Percentiles rank a stretch among this genome's conserved stretches.
phyloP scores from a whole-genome alignment of 345 rosid genomes.

The Camelina sativa region DNA sequence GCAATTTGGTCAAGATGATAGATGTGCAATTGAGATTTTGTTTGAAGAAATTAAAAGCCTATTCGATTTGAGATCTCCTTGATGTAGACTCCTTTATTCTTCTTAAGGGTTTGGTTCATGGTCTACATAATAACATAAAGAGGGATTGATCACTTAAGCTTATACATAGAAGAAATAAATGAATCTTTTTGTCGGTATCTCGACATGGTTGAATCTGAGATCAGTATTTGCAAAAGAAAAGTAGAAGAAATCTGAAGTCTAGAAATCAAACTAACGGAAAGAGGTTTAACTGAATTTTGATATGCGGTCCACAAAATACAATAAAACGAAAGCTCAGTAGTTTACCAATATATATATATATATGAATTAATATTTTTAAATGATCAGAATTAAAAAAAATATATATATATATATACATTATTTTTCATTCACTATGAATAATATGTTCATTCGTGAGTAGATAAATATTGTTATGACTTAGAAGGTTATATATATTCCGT shows the following conservation, averaged over 20 bases:
- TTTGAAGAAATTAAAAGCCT: conserved; percentile 46
- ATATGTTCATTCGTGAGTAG: too few species aligned
- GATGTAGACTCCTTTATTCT: conserved; percentile 50
- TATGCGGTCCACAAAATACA: background rate
- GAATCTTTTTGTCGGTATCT: background rate
- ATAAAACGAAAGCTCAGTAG: background rate
- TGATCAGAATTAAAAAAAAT: too few species aligned
- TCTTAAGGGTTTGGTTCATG: conserved; percentile 28
- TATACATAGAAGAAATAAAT: background rate
- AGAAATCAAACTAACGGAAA: background rate
- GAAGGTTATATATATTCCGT: too few species aligned
- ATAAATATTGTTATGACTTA: too few species aligned
- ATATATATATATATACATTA: too few species aligned
- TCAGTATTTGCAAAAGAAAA: too few species aligned
- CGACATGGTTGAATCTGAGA: too few species aligned
- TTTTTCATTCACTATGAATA: too few species aligned
- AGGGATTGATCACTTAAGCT: conserved; percentile 6
- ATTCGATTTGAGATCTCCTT: conserved; percentile 57
- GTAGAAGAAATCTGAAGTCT: background rate
- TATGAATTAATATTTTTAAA: background rate
- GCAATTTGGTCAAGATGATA: conserved; percentile 35
- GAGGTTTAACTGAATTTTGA: background rate
- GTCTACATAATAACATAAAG: conserved; percentile 2
- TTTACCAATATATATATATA: background rate
- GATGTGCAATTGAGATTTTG: conserved; percentile 15